Evolutionary conservation across 148 eudicot species (phyloP).

Genomic region (Chenopodium berlandieri): DNA sequence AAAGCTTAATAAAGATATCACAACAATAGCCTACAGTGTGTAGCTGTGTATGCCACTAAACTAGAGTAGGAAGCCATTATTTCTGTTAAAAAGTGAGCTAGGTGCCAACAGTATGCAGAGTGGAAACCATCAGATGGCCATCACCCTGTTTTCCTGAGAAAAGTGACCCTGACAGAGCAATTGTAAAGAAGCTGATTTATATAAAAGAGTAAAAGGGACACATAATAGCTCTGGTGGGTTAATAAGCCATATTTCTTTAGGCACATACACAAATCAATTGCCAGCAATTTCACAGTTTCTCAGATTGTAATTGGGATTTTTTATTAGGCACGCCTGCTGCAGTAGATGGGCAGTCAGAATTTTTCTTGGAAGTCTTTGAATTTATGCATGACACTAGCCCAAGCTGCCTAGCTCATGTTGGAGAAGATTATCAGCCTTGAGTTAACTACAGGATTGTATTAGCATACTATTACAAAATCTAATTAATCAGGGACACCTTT

Average conservation of each 20-base stretch:
- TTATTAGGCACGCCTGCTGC: neutral
- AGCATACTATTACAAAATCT: neutral
- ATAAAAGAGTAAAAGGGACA: neutral
- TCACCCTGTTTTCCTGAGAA: neutral
- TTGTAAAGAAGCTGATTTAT: neutral
- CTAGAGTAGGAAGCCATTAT: neutral
- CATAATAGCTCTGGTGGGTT: neutral
- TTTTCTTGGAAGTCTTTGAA: neutral
- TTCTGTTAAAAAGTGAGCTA: neutral
- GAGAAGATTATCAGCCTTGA: neutral
- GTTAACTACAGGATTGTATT: neutral
- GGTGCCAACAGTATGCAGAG: neutral
- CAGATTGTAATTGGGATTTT: neutral
- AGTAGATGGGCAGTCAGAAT: neutral
- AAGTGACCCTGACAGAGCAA: neutral
- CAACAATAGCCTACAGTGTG: neutral
- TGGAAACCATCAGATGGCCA: neutral
- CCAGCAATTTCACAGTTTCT: neutral
- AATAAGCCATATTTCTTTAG: neutral
- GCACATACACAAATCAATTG: too few species aligned
- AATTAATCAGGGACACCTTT: neutral
- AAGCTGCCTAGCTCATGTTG: neutral
- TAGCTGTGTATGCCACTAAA: neutral
- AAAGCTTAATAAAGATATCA: neutral
- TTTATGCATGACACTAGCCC: neutral